A percentile compares a stretch with the other conserved stretches of the same genome.
These are phyloP conservation scores for Aspergillus sp. DNA, from an alignment of 2,329 filamentous ascomycete species.

Conservation along the genomic window DNA sequence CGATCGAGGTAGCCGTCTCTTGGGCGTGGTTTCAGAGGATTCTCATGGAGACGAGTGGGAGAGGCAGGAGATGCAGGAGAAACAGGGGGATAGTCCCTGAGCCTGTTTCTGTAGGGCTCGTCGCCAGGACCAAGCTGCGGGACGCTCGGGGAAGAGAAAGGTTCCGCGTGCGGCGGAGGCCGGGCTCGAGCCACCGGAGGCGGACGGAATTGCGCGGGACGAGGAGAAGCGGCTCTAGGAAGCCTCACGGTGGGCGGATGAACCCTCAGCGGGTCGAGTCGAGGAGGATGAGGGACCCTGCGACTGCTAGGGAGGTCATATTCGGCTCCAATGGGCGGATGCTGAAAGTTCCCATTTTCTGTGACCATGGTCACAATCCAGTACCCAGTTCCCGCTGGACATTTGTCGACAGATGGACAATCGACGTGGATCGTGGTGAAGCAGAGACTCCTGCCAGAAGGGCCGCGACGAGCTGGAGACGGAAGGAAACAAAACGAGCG, in stretches of 20 bases:
- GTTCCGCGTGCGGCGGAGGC: slow-evolving; percentile 8
- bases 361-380: slow-evolving; percentile 37
- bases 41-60: slow-evolving; percentile 12
- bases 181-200: slow-evolving; percentile 12
- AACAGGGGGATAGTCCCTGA: background rate
- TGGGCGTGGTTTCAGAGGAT: slow-evolving; percentile 8
- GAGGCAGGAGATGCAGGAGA: background rate
- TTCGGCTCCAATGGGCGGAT: slow-evolving; percentile 22
- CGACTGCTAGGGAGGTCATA: slow-evolving; percentile 22
- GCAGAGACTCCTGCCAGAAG: slow-evolving; percentile 2
- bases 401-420: slow-evolving; percentile 24
- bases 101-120: background rate
- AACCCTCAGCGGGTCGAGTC: slow-evolving; percentile 20
- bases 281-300: slow-evolving; percentile 20
- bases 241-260: slow-evolving; percentile 19
- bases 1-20: slow-evolving; percentile 17
- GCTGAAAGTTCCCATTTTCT: slow-evolving; percentile 30
- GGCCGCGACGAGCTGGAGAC: background rate
- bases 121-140: background rate
- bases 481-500: slow-evolving; percentile 5
- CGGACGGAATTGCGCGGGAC: slow-evolving; percentile 15
- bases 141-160: slow-evolving; percentile 7
- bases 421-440: slow-evolving; percentile 3
- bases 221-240: slow-evolving; percentile 12
- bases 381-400: slow-evolving; percentile 29